Conservation (phyloP, 257 asterid species). For the Capsicum chinense region DNA sequence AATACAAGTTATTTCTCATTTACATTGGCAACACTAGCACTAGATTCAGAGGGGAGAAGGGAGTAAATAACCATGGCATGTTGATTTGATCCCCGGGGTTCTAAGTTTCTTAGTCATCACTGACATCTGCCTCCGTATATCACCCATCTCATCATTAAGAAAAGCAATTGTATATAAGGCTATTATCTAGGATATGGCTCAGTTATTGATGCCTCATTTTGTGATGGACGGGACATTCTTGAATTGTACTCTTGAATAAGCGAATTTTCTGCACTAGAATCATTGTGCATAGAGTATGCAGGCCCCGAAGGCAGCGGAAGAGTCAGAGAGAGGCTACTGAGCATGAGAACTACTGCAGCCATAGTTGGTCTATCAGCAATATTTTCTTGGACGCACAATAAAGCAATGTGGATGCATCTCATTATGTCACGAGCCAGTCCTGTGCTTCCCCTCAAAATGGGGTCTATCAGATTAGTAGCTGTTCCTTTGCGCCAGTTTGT, state of each 20-base stretch:
- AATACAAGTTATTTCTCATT: not conserved
- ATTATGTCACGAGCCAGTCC: slow-evolving; percentile 7
- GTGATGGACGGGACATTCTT: too few species aligned
- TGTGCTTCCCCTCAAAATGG: not conserved
- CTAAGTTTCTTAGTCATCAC: not conserved
- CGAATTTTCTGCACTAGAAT: too few species aligned
- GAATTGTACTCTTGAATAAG: too few species aligned
- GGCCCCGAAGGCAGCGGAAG: slow-evolving; percentile 36
- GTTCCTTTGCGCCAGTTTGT: slow-evolving; percentile 25
- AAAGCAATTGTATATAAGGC: too few species aligned
- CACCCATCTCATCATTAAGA: not conserved
- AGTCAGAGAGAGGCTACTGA: not conserved
- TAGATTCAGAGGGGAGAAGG: not conserved
- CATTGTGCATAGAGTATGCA: slow-evolving; percentile 27
- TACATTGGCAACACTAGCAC: not conserved
- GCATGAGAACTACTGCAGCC: slow-evolving; percentile 29
- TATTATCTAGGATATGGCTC: too few species aligned
- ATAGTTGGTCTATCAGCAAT: slow-evolving; percentile 26
- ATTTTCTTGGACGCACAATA: slow-evolving; percentile 33
- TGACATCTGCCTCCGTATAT: not conserved
- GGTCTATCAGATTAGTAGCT: slow-evolving; percentile 8
- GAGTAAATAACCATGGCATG: not conserved
- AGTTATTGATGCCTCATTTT: too few species aligned
- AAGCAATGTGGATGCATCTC: slow-evolving; percentile 28
- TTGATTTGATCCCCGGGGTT: not conserved